Base-by-base conservation (phyloP, 345 rosid species). In the Luvunga scandens region DNA sequence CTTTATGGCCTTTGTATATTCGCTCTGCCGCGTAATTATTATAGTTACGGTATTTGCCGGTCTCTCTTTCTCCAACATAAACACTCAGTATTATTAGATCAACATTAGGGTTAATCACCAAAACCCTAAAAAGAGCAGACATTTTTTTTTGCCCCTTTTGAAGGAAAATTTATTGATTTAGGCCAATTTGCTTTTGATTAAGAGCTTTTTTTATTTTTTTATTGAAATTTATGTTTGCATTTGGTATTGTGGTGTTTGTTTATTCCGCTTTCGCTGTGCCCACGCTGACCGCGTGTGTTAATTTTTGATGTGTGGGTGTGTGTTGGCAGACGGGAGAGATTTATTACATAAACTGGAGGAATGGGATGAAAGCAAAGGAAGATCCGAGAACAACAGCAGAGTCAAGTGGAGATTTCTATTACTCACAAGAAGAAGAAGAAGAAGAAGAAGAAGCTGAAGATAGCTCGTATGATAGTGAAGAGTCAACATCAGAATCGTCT, bases 281-380 rank as follows among this genome's bases (percentile, higher is more conserved):
- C 7, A 50, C 4, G 57, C 22, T 45, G 50, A 45, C 50, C 13
- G 48, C 48, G 16, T 10, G 16, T 42, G 48, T 42, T 42, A 12
- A 42, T 42, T 42, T 42, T 12, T 42, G 4, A 42, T 42, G 50
- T 45, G 57, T 53, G n/a, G 57, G 39, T 48, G 50, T 66, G 60
- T 27, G 60, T 33, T 76, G 71, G 55, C 85, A 94, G 98, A 93
- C 94, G 39, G 95, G 98, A 80, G 99, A 93, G 82, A 71, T 95
- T 45, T 93, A 93, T 82, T 93, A 90, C 84, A 87, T 91, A 78
- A 91, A 88, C 88, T 91, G 96, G 97, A 90, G 86, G 76, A 87
- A 80, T 22, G 96, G 98, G 45, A 83, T 82, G 89, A 93, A 81
- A 80, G 91, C 90, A 19, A 88, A 77, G 38, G 92, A 92, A 68